phyloP scores from a whole-genome alignment of 768 basidiomycete species.

The Tricholoma matsutake region DNA sequence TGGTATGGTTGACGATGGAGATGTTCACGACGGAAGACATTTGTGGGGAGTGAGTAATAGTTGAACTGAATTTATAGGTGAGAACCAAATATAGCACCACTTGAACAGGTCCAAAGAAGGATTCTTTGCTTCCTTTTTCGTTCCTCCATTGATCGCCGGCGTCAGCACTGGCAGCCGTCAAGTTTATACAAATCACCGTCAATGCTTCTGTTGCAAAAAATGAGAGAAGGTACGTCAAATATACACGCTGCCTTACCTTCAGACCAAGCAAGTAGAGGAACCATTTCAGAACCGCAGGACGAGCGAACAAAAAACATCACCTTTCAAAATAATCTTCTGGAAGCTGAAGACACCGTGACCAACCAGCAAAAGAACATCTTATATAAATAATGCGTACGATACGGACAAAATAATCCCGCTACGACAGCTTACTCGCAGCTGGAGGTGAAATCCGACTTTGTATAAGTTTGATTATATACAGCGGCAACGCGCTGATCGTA shows the following conservation, averaged over 20 bases:
- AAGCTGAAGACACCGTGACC: not conserved
- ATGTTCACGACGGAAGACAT: constrained; percentile 15
- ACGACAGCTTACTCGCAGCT: constrained; percentile 86
- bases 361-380: not conserved
- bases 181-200: not conserved
- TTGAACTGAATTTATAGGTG: not conserved
- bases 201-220: not conserved
- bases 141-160: not conserved
- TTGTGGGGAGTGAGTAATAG: not conserved
- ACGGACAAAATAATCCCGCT: constrained; percentile 19
- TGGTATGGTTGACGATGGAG: constrained; percentile 23
- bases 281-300: not conserved
- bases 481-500: constrained; percentile 86
- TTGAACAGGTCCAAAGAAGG: constrained; percentile 7
- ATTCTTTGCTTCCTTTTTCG: constrained; percentile 10
- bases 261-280: not conserved
- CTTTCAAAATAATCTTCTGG: not conserved
- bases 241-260: not conserved
- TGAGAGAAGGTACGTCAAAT: not conserved
- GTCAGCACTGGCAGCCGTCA: not conserved
- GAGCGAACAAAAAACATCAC: not conserved
- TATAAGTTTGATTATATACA: constrained; percentile 88
- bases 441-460: constrained; percentile 87
- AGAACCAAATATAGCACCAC: not conserved
- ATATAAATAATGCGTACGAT: constrained; percentile 4